Evolutionary conservation across 2,329 filamentous ascomycete genomes (phyloP), one percentile per base, ranked within the genome.

Genomic region (Metarhizium robertsii): DNA sequence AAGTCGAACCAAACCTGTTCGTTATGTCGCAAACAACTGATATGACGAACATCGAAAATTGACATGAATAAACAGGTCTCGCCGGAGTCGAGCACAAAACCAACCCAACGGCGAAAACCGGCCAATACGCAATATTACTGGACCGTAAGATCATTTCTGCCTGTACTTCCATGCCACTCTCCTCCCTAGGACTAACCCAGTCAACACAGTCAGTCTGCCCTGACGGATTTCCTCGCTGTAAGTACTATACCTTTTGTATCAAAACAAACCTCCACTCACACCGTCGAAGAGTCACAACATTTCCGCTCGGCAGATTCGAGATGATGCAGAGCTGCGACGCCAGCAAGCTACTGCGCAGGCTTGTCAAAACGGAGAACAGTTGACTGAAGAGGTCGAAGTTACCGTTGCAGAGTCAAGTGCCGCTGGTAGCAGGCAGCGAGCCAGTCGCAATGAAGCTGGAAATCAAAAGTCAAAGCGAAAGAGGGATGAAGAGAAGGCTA

Each of bases 271-370:
- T 18, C 29, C 32, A 16, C 16, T 34, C 25, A 43, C 50, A 7
- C 29, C n/a, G 32, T 14, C 7, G 32, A 42, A 40, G 36, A 53
- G 36, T 30, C 85, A 88, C 68, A 89, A 89, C 63, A 90, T 90
- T 61, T 88, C 82, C 25, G 79, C 81, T 2, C 67, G 73, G 32
- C 75, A 80, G 57, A 84, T 84, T 55, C 74, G 76, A 40, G 66
- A 72, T 20, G 74, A 79, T 58, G 78, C 78, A 18, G 73, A 77
- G 36, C 67, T 69, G 40, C 74, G 80, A 50, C 72, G 77, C 53
- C 75, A 79, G 54, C 64, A 66, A 57, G 69, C 70, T 32, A 65
- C 63, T 4, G 58, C 59, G 6, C 59, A 61, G 6, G 53, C 62
- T 29, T 51, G 58, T 7, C 42, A 63, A 38, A 59, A 64, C 30